phyloP scores from a whole-genome alignment of 2,329 filamentous ascomycete species.

The Epichloe baconii region DNA sequence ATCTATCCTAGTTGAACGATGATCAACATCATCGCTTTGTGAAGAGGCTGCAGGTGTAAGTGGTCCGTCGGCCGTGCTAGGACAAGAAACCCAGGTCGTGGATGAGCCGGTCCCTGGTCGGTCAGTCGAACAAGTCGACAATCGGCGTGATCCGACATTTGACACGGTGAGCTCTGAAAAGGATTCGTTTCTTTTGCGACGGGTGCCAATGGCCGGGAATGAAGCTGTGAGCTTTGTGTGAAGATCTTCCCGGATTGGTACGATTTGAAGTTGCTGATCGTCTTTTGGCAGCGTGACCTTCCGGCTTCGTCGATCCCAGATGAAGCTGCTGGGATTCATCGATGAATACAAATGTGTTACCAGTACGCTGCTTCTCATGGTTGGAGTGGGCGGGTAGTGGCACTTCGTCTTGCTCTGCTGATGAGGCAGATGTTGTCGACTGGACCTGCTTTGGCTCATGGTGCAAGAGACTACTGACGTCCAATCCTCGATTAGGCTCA shows the following conservation, averaged over 20 bases:
- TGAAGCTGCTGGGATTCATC: slow-evolving; percentile 3
- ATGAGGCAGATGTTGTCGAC: neutral
- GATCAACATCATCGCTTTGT: slow-evolving; percentile 2
- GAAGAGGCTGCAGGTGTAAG: slow-evolving; percentile 5
- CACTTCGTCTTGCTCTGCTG: neutral
- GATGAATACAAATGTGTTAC: neutral
- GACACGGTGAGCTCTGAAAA: neutral
- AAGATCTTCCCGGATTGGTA: neutral
- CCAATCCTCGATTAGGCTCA: neutral
- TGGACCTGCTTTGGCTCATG: neutral
- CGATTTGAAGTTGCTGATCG: neutral
- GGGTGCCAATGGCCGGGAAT: neutral
- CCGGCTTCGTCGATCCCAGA: neutral
- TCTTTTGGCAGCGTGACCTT: neutral
- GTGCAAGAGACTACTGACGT: neutral
- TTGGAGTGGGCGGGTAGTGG: neutral
- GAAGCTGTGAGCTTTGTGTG: neutral
- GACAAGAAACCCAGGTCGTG: neutral
- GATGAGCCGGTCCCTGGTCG: neutral
- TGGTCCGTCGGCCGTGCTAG: neutral
- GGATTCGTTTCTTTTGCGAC: neutral
- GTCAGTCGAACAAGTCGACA: neutral
- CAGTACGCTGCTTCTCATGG: neutral
- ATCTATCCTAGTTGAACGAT: neutral
- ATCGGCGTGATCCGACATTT: neutral